phyloP scores from a whole-genome alignment of 495 filamentous ascomycete genomes.

The Tuber magnatum region DNA sequence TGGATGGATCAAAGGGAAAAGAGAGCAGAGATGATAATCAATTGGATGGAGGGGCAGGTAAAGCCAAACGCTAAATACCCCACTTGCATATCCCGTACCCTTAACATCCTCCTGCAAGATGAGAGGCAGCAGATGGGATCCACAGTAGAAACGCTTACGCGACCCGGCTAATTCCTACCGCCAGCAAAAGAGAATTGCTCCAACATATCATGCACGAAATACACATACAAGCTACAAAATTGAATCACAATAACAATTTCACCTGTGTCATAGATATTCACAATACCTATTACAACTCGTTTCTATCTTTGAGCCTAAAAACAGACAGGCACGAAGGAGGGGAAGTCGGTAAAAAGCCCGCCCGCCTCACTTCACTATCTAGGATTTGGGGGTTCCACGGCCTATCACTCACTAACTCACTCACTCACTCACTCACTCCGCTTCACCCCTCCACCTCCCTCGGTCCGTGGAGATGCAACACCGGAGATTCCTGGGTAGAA shows the following conservation, averaged over 20 bases:
- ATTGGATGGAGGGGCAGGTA: neutral
- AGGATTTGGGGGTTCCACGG: neutral
- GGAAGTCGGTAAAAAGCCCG: conserved; percentile 1
- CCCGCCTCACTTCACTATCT: neutral
- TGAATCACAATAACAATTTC: neutral
- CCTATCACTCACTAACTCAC: neutral
- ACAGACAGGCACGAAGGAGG: neutral
- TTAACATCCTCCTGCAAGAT: neutral
- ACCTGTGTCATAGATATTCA: conserved; percentile 4
- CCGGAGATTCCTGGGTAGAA: neutral
- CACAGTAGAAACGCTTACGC: neutral
- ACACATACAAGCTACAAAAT: neutral
- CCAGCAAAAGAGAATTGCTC: neutral
- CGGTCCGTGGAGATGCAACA: neutral
- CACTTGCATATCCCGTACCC: neutral
- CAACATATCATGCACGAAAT: neutral
- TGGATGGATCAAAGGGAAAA: neutral
- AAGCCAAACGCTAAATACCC: neutral
- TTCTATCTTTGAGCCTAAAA: neutral
- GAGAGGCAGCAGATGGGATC: neutral
- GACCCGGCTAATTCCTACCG: neutral
- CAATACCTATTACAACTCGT: neutral
- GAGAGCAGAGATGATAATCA: neutral
- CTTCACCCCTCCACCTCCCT: neutral
- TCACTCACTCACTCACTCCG: neutral